Percentiles rank a stretch among this genome's conserved stretches.
phyloP scores from a whole-genome alignment of 2,329 filamentous ascomycete species.

The Fusarium albidum region DNA sequence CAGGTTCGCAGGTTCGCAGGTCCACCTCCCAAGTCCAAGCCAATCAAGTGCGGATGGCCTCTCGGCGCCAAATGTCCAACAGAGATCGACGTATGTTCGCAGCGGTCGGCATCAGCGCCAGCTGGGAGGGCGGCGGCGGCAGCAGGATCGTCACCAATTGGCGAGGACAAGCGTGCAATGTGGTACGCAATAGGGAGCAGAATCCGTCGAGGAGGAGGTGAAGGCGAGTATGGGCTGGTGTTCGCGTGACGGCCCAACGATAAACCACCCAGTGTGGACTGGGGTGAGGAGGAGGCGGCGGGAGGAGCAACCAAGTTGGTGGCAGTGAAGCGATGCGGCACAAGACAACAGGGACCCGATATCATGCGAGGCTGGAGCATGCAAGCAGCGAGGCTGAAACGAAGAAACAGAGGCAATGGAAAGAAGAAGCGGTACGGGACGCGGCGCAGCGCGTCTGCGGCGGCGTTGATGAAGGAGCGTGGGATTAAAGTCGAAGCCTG shows the following conservation, averaged over 20 bases:
- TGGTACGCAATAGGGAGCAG: slow-evolving; percentile 27
- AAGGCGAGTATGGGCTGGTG: slow-evolving; percentile 30
- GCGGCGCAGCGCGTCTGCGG: slow-evolving; percentile 40
- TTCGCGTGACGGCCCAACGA: slow-evolving; percentile 42
- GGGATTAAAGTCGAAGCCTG: slow-evolving; percentile 41
- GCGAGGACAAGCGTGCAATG: slow-evolving; percentile 17
- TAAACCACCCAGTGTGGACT: slow-evolving; percentile 34
- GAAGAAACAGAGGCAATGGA: slow-evolving; percentile 30
- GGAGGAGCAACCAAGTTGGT: slow-evolving; percentile 39
- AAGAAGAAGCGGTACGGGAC: slow-evolving; percentile 32
- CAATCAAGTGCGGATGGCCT: slow-evolving; percentile 33
- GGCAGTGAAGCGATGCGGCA: slow-evolving; percentile 41
- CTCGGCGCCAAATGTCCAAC: slow-evolving; percentile 45
- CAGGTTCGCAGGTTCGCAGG: no score
- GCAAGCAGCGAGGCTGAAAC: slow-evolving; percentile 31
- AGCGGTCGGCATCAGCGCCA: slow-evolving; percentile 51
- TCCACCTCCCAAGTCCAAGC: slow-evolving; percentile 40
- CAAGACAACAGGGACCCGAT: slow-evolving; percentile 34
- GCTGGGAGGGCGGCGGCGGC: slow-evolving; percentile 30
- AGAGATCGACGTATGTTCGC: slow-evolving; percentile 43
- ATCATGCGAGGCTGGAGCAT: slow-evolving; percentile 36
- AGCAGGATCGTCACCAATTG: slow-evolving; percentile 43
- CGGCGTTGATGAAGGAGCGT: slow-evolving; percentile 40
- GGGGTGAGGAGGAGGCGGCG: slow-evolving; percentile 29
- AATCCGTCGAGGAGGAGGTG: slow-evolving; percentile 25